phyloP scores from a whole-genome alignment of 1,139 yeast species.

The Sugiyamaella japonica region DNA sequence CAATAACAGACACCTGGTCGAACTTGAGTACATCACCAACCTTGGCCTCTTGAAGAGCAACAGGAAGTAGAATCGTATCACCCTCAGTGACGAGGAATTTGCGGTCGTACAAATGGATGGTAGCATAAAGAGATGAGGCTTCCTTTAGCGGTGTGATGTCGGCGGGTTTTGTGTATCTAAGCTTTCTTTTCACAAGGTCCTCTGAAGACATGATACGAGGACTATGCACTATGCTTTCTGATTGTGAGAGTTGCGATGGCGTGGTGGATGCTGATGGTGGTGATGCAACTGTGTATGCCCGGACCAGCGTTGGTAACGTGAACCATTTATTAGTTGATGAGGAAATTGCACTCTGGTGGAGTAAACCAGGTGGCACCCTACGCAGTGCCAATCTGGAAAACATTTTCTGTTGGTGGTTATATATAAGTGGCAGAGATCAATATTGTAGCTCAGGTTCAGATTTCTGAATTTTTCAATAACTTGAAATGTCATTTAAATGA shows the following conservation, averaged over 20 bases:
- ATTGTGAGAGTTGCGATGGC: neutral
- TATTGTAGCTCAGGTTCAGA: neutral
- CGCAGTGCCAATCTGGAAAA: slow-evolving; percentile 4
- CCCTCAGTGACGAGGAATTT: slow-evolving; percentile 91
- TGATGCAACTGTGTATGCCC: neutral
- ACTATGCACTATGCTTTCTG: neutral
- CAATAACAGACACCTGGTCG: slow-evolving; percentile 75
- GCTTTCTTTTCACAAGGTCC: slow-evolving; percentile 22
- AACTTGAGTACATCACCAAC: slow-evolving; percentile 78
- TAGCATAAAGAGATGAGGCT: slow-evolving; percentile 70
- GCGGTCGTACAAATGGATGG: slow-evolving; percentile 76
- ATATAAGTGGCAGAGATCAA: too few species aligned
- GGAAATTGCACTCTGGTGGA: neutral
- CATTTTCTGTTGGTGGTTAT: neutral
- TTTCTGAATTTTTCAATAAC: neutral
- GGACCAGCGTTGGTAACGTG: neutral
- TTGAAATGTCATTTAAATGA: too few species aligned
- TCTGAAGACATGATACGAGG: slow-evolving; percentile 10
- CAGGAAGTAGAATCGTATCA: slow-evolving; percentile 78
- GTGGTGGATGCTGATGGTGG: slow-evolving; percentile 8
- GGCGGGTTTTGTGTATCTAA: slow-evolving; percentile 31
- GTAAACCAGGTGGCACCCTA: neutral
- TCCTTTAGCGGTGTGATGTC: slow-evolving; percentile 62
- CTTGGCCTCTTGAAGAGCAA: slow-evolving; percentile 66
- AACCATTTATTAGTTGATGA: neutral